A percentile compares a stretch with the other conserved stretches of the same genome.
phyloP scores from a whole-genome alignment of 139 green algal species.

The Desmodesmus armatus region DNA sequence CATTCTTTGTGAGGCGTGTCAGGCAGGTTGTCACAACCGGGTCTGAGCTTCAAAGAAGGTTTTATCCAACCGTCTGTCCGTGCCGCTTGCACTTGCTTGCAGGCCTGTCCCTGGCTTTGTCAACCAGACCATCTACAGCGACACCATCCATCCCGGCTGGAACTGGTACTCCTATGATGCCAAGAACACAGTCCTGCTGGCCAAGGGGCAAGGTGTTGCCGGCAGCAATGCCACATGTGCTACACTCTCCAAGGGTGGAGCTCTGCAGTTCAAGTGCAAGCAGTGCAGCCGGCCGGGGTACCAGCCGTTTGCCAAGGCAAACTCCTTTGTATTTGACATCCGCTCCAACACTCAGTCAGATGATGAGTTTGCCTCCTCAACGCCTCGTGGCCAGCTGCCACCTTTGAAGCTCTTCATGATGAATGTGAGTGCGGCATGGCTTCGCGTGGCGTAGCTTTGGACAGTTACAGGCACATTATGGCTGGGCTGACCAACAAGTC shows the following conservation, averaged over 20 bases:
- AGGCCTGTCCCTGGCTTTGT: slow-evolving; percentile 25
- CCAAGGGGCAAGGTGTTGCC: background rate
- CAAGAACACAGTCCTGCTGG: slow-evolving; percentile 12
- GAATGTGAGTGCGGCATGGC: slow-evolving; percentile 41
- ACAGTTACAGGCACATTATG: too few relatives aligned
- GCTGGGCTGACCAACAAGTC: too few relatives aligned
- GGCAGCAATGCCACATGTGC: background rate
- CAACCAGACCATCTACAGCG: slow-evolving; percentile 3
- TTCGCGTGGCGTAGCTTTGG: too few relatives aligned
- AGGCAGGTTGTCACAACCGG: too few relatives aligned
- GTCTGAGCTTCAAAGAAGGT: too few relatives aligned
- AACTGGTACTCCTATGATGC: background rate
- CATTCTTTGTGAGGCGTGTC: too few relatives aligned
- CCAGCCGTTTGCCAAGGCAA: slow-evolving; percentile 29
- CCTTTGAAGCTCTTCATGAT: slow-evolving; percentile 34
- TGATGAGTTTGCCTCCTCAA: slow-evolving; percentile 22
- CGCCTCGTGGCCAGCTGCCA: slow-evolving; percentile 11
- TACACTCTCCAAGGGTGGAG: slow-evolving; percentile 1
- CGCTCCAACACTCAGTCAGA: slow-evolving; percentile 8
- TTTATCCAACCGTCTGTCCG: too few relatives aligned
- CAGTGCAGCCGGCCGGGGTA: slow-evolving; percentile 14
- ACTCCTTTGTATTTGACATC: slow-evolving; percentile 7
- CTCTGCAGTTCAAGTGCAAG: slow-evolving; percentile 5
- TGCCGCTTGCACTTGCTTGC: too few relatives aligned
- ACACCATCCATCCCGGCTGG: slow-evolving; percentile 13